Base-by-base conservation (phyloP, 2,329 filamentous ascomycete genomes). In the Fusarium sarcochroum region DNA sequence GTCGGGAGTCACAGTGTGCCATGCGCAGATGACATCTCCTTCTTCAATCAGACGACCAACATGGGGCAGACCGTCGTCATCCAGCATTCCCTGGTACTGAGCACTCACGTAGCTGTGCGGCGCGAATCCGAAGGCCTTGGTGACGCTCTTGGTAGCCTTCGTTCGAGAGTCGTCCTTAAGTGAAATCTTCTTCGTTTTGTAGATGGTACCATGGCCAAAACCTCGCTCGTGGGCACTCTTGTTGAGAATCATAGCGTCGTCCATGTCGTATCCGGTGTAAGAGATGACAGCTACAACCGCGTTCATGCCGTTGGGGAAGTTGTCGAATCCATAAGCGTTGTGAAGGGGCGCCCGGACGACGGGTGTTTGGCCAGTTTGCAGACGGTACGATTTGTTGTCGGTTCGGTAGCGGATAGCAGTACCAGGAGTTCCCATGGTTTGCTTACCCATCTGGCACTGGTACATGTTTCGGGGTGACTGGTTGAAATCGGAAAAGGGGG, bases 381-480 rank as follows among this genome's bases (percentile, higher is more conserved):
- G 82, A 68, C 92, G 90, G 81, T 99, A 99, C 73, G 93, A 89
- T 83, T 99, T 99, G 87, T 99, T 98, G 82, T 99, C 96, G 48
- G 94, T 97, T 76, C 96, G 90, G 81, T 97, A 92, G 59, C 89
- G 87, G 67, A 95, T 84, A 4, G 95, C 91, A 9, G 94, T 92
- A 59, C 92, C 94, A 5, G 95, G 94, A 23, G 96, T 98, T 79
- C 96, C 96, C 96, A 99, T 99, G 1, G 95, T 94, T 83, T 99
- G 96, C 80, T 99, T 99, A 83, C 93, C 94, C 96, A 98, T 98
- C 85, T 98, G 96, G 83, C 94, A 98, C 78, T 97, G 93, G 79
- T 98, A 99, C 95, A 98, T 98, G 82, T 99, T 99, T 87, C 96
- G 87, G 2, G 96, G 96, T 15, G 94, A 98, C 80, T 99, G 96